Conservation (phyloP, 2,329 filamentous ascomycete genomes). For the Aspergillus luchuensis region DNA sequence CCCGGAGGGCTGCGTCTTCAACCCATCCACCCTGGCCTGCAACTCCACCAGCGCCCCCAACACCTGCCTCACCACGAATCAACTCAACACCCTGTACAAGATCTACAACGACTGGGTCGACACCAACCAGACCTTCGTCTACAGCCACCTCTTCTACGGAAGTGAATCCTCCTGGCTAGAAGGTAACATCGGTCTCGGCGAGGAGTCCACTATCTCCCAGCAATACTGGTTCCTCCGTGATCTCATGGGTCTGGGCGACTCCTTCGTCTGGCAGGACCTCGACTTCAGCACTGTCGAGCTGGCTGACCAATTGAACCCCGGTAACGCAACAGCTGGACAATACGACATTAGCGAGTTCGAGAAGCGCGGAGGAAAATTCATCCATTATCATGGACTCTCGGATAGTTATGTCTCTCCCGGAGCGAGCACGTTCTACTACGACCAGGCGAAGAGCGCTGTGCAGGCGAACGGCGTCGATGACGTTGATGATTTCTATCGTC, state of each 20-base stretch:
- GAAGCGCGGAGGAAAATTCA: background rate
- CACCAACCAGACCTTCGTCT: conserved; percentile 1
- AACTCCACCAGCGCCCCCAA: background rate
- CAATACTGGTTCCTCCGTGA: background rate
- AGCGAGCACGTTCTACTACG: background rate
- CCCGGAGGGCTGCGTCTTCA: background rate
- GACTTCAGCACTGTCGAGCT: background rate
- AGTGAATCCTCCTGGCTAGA: background rate
- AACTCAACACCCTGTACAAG: background rate
- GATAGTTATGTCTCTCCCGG: background rate
- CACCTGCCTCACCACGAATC: background rate
- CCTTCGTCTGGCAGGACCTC: background rate
- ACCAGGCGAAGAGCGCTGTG: background rate
- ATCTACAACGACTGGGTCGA: conserved; percentile 6
- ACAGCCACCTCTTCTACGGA: background rate
- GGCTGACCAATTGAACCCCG: background rate
- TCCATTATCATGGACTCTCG: background rate
- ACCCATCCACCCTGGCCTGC: background rate
- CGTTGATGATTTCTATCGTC: background rate
- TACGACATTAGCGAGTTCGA: background rate
- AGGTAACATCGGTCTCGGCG: background rate
- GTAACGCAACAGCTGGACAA: background rate
- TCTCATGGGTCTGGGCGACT: background rate
- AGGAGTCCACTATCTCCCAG: background rate
- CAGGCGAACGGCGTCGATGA: background rate